Conservation (phyloP, 257 asterid genomes). For the Anisodus tanguticus region DNA sequence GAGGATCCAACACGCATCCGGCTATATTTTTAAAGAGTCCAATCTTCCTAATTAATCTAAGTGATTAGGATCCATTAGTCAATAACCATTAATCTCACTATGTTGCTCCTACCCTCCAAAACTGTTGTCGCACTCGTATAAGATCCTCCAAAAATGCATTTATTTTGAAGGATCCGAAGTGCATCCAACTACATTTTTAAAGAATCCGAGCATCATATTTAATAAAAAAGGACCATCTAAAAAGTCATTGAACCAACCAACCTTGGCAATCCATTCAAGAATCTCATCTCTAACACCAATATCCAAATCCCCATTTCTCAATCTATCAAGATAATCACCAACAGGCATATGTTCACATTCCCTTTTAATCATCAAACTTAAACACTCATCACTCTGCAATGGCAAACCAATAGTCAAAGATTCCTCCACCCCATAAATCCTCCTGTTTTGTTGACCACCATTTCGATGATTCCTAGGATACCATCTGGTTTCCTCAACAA, state of each 20-base stretch:
- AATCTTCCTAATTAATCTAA: too few relatives aligned
- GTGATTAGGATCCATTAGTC: background rate
- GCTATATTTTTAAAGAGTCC: too few relatives aligned
- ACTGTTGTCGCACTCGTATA: too few relatives aligned
- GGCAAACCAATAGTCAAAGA: background rate
- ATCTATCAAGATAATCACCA: conserved; percentile 45
- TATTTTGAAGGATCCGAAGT: too few relatives aligned
- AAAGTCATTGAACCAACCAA: conserved; percentile 34
- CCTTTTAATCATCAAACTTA: conserved; percentile 26
- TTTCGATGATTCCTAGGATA: conserved; percentile 11
- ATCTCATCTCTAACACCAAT: conserved; percentile 43
- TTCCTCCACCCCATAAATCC: background rate
- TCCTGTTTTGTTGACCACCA: conserved; percentile 19
- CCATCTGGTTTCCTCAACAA: conserved; percentile 28
- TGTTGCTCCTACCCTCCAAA: conserved; percentile 37
- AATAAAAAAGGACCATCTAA: conserved; percentile 25
- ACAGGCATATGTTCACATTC: conserved; percentile 43
- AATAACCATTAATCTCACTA: conserved; percentile 44
- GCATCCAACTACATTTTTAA: too few relatives aligned
- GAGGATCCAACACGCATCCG: too few relatives aligned
- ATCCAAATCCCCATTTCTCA: conserved; percentile 52
- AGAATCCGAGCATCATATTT: background rate
- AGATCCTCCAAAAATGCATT: too few relatives aligned
- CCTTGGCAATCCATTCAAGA: conserved; percentile 55
- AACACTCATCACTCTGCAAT: conserved; percentile 31